These are phyloP conservation scores for Amanita exitialis DNA, from an alignment of 768 basidiomycete species.

Conservation along the genomic window DNA sequence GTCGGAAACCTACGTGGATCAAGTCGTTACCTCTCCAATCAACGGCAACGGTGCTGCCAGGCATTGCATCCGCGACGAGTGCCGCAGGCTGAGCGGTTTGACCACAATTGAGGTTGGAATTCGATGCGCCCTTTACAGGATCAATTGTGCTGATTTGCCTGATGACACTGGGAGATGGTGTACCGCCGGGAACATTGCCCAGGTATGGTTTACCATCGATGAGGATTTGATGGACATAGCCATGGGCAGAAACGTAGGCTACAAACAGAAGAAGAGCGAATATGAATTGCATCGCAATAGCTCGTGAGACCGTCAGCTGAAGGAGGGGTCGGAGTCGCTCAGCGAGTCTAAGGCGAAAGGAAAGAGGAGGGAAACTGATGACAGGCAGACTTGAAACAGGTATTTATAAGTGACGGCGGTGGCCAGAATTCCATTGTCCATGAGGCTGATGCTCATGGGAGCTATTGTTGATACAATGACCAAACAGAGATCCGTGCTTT, in stretches of 20 bases:
- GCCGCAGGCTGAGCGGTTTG: constrained; percentile 30
- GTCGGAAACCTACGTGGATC: constrained; percentile 5
- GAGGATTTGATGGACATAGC: constrained; percentile 27
- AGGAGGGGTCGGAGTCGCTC: neutral
- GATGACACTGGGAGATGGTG: constrained; percentile 22
- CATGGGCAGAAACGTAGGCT: constrained; percentile 33
- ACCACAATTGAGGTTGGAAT: constrained; percentile 37
- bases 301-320: too few relatives aligned
- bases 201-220: constrained; percentile 28
- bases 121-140: constrained; percentile 33
- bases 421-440: too few relatives aligned
- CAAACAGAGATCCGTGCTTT: too few relatives aligned
- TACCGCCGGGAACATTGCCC: constrained; percentile 24
- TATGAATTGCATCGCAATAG: constrained; percentile 16
- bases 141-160: constrained; percentile 27
- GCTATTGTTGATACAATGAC: too few relatives aligned
- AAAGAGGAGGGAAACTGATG: neutral
- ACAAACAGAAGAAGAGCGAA: constrained; percentile 24
- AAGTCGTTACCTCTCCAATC: constrained; percentile 29
- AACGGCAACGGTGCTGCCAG: constrained; percentile 33
- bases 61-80: constrained; percentile 32
- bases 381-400: too few relatives aligned
- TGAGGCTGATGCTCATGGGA: too few relatives aligned
- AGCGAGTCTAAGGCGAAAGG: neutral
- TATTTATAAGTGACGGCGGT: too few relatives aligned